phyloP scores from a whole-genome alignment of 2,329 filamentous ascomycete species.

The Pochonia chlamydosporia region DNA sequence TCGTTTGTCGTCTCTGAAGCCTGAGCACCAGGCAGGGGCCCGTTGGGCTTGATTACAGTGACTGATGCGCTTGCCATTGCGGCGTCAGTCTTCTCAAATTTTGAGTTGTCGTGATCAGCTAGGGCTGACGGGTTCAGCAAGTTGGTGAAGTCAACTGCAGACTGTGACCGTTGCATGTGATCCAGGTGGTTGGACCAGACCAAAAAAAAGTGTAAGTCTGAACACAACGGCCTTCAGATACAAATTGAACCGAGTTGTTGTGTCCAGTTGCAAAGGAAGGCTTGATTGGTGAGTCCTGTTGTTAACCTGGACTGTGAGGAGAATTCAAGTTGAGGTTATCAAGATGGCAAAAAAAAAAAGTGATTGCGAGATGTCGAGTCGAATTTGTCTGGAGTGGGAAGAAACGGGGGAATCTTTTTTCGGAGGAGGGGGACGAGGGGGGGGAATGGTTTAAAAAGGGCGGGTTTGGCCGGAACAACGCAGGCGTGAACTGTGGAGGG shows the following conservation, averaged over 20 bases:
- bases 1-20: constrained; percentile 54
- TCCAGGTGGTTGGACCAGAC: constrained; percentile 16
- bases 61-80: constrained; percentile 48
- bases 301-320: background rate
- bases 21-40: constrained; percentile 57
- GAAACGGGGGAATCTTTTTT: constrained; percentile 15
- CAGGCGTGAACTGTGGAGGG: constrained; percentile 9
- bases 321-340: background rate
- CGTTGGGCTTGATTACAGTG: constrained; percentile 56
- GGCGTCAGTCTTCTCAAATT: constrained; percentile 25
- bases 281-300: background rate
- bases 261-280: background rate
- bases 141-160: constrained; percentile 69
- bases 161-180: constrained; percentile 73
- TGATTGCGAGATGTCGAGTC: background rate
- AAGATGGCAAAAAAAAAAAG: background rate
- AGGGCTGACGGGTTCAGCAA: constrained; percentile 56
- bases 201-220: background rate
- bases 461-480: constrained; percentile 28
- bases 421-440: constrained; percentile 16
- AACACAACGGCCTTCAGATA: background rate
- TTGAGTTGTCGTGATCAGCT: constrained; percentile 17
- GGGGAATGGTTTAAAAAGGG: constrained; percentile 22
- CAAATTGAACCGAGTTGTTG: background rate
- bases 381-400: constrained; percentile 11